Evolutionary conservation across 148 eudicot genomes (phyloP).

Genomic region (Diospyros lotus): DNA sequence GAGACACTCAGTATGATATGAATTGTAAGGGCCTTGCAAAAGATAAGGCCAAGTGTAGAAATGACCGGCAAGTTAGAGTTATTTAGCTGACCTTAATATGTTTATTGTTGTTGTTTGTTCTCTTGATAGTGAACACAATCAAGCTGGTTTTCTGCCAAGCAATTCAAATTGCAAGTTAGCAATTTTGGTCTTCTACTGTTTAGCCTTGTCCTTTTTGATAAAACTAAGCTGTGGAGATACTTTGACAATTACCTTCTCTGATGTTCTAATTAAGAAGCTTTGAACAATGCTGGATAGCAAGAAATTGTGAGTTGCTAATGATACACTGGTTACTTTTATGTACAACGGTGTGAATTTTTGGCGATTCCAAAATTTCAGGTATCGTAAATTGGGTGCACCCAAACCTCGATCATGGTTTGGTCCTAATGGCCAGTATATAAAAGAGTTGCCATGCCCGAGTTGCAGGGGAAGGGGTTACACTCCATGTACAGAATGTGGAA

Average conservation of each 20-base stretch:
- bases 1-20: no score
- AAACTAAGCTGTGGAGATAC: background rate
- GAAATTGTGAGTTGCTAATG: background rate
- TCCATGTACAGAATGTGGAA: constrained; percentile 81
- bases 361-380: constrained; percentile 39
- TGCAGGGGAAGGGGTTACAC: constrained; percentile 98
- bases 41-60: no score
- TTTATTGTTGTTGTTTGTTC: no score
- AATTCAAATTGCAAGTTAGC: no score
- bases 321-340: background rate
- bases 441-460: constrained; percentile 93
- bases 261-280: background rate
- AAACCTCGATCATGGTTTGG: constrained; percentile 96
- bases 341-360: background rate
- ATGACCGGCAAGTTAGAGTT: no score
- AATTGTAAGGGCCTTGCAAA: no score
- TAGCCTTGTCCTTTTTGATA: background rate
- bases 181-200: background rate
- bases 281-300: background rate
- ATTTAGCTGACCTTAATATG: no score
- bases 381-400: constrained; percentile 33
- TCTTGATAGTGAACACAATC: no score
- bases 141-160: no score
- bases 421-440: constrained; percentile 91
- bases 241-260: background rate